Percentiles rank a stretch among this genome's conserved stretches.
Evolutionary conservation across 345 rosid genomes (phyloP).

Genomic region (Hibiscus tridactylites): DNA sequence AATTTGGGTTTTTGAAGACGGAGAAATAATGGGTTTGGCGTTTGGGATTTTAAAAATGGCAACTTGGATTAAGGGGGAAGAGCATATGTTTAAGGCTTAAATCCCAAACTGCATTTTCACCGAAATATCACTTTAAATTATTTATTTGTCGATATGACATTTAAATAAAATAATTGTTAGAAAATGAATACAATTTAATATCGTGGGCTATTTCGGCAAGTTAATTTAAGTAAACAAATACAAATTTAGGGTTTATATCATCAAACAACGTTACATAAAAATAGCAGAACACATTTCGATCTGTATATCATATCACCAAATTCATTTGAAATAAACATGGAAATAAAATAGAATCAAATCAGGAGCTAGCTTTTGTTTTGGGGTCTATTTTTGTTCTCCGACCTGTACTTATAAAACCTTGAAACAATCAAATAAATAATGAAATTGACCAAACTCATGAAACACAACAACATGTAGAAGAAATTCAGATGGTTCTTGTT

Average conservation of each 20-base stretch:
- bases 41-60: conserved; percentile 4
- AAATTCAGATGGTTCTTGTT: conserved; percentile 51
- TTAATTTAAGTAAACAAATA: neutral
- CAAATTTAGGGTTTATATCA: neutral
- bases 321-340: neutral
- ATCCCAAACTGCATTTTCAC: too few relatives aligned
- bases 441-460: conserved; percentile 44
- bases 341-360: neutral
- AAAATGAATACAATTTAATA: too few relatives aligned
- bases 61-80: neutral
- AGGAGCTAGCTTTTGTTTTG: neutral
- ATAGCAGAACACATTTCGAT: neutral
- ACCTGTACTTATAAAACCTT: conserved; percentile 36
- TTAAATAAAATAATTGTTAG: too few relatives aligned
- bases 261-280: neutral
- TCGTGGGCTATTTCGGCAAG: neutral
- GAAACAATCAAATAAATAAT: conserved; percentile 33
- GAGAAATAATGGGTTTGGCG: neutral
- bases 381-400: neutral
- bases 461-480: conserved; percentile 41
- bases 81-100: neutral
- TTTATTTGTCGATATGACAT: too few relatives aligned
- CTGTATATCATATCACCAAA: neutral
- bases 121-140: too few relatives aligned
- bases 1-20: neutral